Conservation (phyloP, 805 yeast genomes). For the Kuraishia hungarica region DNA sequence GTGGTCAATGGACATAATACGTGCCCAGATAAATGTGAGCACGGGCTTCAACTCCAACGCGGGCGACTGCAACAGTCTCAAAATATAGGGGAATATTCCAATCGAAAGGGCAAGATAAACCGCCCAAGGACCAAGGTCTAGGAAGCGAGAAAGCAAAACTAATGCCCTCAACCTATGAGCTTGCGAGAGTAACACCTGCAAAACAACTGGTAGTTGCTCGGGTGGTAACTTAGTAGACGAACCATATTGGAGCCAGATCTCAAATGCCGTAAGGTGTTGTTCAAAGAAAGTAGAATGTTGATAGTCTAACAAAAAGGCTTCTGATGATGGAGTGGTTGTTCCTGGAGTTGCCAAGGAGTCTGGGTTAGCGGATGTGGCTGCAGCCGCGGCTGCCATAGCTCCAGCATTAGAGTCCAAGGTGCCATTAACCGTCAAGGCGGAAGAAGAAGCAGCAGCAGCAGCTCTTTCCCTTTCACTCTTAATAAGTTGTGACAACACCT, state of each 20-base stretch:
- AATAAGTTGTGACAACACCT: slow-evolving; percentile 69
- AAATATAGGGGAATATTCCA: slow-evolving; percentile 92
- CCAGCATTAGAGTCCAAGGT: slow-evolving; percentile 5
- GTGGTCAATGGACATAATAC: slow-evolving; percentile 93
- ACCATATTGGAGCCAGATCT: slow-evolving; percentile 90
- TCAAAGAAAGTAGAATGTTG: slow-evolving; percentile 93
- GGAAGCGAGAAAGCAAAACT: slow-evolving; percentile 70
- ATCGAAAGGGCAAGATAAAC: slow-evolving; percentile 87
- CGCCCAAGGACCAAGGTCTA: slow-evolving; percentile 97
- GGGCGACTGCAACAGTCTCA: slow-evolving; percentile 84
- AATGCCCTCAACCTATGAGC: slow-evolving; percentile 89
- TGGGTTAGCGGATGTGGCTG: neutral
- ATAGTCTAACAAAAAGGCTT: slow-evolving; percentile 34
- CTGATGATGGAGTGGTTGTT: neutral
- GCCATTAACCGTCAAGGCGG: neutral
- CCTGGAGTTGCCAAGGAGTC: neutral
- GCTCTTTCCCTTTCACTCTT: slow-evolving; percentile 23
- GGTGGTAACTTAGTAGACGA: slow-evolving; percentile 82
- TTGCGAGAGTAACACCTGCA: slow-evolving; percentile 89
- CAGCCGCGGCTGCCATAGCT: neutral
- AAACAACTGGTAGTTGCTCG: slow-evolving; percentile 87
- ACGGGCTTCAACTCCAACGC: slow-evolving; percentile 94
- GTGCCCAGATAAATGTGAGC: slow-evolving; percentile 92
- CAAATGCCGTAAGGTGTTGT: slow-evolving; percentile 93
- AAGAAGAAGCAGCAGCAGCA: slow-evolving; percentile 13